These are phyloP conservation scores for Cubamyces lactineus DNA, from an alignment of 768 basidiomycete species.

Conservation along the genomic window DNA sequence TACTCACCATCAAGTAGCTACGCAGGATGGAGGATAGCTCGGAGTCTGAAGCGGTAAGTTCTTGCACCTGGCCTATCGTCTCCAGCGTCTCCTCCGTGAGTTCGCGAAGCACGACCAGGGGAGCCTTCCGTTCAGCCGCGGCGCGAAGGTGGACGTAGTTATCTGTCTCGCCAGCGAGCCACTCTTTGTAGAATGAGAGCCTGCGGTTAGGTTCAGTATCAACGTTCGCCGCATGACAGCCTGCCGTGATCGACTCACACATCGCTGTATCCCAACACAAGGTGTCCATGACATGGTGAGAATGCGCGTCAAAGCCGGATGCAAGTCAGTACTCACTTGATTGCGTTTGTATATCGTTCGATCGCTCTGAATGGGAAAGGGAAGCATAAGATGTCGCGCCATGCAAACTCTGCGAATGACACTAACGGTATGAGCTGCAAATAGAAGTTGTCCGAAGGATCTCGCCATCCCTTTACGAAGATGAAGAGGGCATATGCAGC, in stretches of 20 bases:
- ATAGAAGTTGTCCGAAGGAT: conserved; percentile 33
- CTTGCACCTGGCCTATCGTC: neutral
- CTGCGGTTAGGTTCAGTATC: neutral
- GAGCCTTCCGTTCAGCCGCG: neutral
- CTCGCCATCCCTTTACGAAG: conserved; percentile 33
- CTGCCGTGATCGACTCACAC: conserved; percentile 5
- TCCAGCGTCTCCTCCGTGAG: conserved; percentile 17
- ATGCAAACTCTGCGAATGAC: too few species aligned
- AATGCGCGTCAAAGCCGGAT: too few species aligned
- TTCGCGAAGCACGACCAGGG: conserved; percentile 1
- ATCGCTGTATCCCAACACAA: conserved; percentile 6
- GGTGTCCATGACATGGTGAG: too few species aligned
- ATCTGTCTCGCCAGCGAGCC: conserved; percentile 19
- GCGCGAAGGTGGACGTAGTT: conserved; percentile 25
- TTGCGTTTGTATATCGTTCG: neutral
- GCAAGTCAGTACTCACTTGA: neutral
- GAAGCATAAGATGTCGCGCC: neutral
- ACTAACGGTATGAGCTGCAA: conserved; percentile 42
- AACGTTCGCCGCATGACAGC: neutral
- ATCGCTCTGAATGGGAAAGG: neutral
- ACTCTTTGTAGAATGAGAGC: conserved; percentile 28
- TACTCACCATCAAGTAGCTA: conserved; percentile 3
- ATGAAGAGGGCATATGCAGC: conserved; percentile 42
- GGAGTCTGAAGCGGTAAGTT: neutral
- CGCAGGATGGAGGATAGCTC: neutral